A percentile compares a stretch with the other conserved stretches of the same genome.
Evolutionary conservation across 2,329 filamentous ascomycete species (phyloP).

Genomic region (Ophiostoma australiae): DNA sequence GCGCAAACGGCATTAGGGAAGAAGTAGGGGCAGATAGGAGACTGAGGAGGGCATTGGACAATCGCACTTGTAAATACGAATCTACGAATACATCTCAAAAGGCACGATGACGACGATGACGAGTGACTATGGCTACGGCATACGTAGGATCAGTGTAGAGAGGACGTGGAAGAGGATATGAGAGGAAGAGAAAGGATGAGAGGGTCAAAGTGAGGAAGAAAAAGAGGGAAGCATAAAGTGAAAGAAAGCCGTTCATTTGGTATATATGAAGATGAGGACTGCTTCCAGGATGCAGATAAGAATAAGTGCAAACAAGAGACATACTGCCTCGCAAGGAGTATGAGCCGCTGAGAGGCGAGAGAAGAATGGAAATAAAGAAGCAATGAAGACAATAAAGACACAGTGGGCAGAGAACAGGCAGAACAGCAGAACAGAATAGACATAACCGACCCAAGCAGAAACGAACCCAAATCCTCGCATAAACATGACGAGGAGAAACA

Average conservation of each 20-base stretch:
- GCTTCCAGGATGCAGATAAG: not conserved
- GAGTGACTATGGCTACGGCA: not conserved
- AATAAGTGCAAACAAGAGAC: not conserved
- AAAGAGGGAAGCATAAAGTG: too few relatives aligned
- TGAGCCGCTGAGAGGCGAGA: slow-evolving; percentile 4
- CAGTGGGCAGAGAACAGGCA: not conserved
- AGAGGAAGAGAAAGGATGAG: too few relatives aligned
- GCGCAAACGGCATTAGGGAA: slow-evolving; percentile 22
- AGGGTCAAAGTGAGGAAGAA: too few relatives aligned
- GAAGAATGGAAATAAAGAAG: not conserved
- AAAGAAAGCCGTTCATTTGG: slow-evolving; percentile 7
- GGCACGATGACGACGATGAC: not conserved
- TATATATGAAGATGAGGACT: not conserved
- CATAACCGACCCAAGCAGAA: not conserved
- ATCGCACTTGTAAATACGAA: not conserved
- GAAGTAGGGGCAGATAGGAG: slow-evolving; percentile 18
- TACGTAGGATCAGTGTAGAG: not conserved
- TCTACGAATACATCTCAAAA: not conserved
- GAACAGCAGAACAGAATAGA: not conserved
- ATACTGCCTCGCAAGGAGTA: not conserved
- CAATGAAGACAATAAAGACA: not conserved
- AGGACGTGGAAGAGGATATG: too few relatives aligned
- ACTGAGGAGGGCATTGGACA: not conserved
- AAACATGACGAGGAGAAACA: not conserved
- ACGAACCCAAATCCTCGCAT: not conserved